A percentile compares a stretch with the other conserved stretches of the same genome.
phyloP scores from a whole-genome alignment of 495 filamentous ascomycete species.

The Neurospora sp. region DNA sequence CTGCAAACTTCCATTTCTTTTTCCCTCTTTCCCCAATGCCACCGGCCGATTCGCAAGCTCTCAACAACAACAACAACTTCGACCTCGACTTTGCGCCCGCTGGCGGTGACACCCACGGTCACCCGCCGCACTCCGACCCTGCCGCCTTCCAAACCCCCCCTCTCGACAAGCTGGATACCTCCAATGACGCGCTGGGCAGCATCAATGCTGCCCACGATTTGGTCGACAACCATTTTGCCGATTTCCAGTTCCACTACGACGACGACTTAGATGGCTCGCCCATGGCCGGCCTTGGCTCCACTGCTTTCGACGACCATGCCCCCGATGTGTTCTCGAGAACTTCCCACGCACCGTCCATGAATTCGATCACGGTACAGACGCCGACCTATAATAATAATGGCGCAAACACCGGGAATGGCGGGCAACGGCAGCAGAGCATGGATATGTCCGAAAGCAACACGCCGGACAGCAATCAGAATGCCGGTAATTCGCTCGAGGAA shows the following conservation, averaged over 20 bases:
- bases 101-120: conserved; percentile 11
- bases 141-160: conserved; percentile 13
- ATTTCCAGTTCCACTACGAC: conserved; percentile 38
- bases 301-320: conserved; percentile 26
- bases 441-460: conserved; percentile 39
- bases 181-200: conserved; percentile 18
- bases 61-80: conserved; percentile 12
- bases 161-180: conserved; percentile 15
- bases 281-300: conserved; percentile 24
- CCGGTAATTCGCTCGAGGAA: conserved; percentile 37
- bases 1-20: not conserved
- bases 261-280: conserved; percentile 28
- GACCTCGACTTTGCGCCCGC: conserved; percentile 19
- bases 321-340: conserved; percentile 27
- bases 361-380: conserved; percentile 24
- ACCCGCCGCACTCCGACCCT: conserved; percentile 14
- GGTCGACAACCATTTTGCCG: conserved; percentile 30
- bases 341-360: conserved; percentile 23
- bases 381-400: conserved; percentile 8
- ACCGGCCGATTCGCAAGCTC: conserved; percentile 9
- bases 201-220: conserved; percentile 23
- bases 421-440: conserved; percentile 23
- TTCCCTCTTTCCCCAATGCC: conserved; percentile 11
- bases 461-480: conserved; percentile 34
- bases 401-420: conserved; percentile 1